Percentiles rank a stretch among this genome's conserved stretches.
These are phyloP conservation scores for Sphaceloma murrayae DNA, from an alignment of 2,329 filamentous ascomycete species.

Conservation along the genomic window DNA sequence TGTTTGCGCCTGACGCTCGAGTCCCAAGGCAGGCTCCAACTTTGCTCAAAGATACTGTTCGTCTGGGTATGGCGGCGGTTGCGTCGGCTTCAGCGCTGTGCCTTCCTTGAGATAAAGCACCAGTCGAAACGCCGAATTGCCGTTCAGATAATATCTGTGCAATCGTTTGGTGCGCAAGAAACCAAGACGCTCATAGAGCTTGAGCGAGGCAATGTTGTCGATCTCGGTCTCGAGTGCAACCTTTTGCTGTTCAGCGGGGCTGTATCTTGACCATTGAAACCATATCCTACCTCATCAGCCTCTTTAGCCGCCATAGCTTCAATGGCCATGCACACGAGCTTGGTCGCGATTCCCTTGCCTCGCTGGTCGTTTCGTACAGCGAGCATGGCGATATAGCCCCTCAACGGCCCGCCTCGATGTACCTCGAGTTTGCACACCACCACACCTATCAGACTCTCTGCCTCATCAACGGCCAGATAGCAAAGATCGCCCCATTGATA, in stretches of 20 bases:
- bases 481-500: constrained; percentile 98
- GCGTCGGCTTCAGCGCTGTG: constrained; percentile 34
- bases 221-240: constrained; percentile 94
- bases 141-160: constrained; percentile 92
- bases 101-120: constrained; percentile 67
- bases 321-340: constrained; percentile 79
- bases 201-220: constrained; percentile 79
- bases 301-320: constrained; percentile 76
- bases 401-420: constrained; percentile 73
- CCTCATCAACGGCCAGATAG: constrained; percentile 51
- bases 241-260: constrained; percentile 25
- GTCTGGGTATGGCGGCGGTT: constrained; percentile 16
- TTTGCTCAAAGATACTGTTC: constrained; percentile 12
- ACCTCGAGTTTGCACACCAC: constrained; percentile 91
- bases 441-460: constrained; percentile 65
- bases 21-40: neutral
- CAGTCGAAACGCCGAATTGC: constrained; percentile 84
- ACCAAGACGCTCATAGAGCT: constrained; percentile 83
- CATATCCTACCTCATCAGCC: constrained; percentile 63
- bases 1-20: no score
- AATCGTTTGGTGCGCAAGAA: constrained; percentile 88
- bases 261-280: no score
- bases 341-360: constrained; percentile 75
- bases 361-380: constrained; percentile 75
- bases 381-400: constrained; percentile 97